Conservation (phyloP, 1,139 yeast species). For the Entelexis paramagnoliae region DNA sequence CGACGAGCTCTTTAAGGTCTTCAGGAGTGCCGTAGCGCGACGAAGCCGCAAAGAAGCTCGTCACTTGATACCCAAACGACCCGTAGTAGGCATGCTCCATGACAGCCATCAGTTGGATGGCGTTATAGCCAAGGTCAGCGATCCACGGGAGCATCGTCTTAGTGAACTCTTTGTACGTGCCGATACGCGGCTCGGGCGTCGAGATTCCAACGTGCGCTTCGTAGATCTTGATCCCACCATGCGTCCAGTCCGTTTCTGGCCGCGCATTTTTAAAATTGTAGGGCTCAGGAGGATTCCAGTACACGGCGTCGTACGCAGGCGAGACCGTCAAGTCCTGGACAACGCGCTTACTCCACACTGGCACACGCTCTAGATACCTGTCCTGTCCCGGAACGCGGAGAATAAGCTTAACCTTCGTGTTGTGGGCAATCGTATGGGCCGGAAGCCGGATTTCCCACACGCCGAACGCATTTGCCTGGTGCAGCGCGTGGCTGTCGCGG, state of each 20-base stretch:
- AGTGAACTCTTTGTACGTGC: constrained; percentile 79
- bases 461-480: constrained; percentile 45
- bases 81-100: constrained; percentile 99
- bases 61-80: constrained; percentile 91
- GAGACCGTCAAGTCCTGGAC: constrained; percentile 49
- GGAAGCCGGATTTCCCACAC: constrained; percentile 54
- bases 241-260: constrained; percentile 43
- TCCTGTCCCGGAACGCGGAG: constrained; percentile 53
- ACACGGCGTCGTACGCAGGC: constrained; percentile 70
- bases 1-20: constrained; percentile 79
- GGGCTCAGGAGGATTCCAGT: constrained; percentile 68
- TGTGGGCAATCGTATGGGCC: constrained; percentile 58
- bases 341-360: constrained; percentile 83
- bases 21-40: constrained; percentile 93
- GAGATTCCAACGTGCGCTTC: constrained; percentile 97
- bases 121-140: constrained; percentile 74
- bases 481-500: constrained; percentile 46
- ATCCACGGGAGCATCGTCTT: constrained; percentile 71
- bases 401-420: constrained; percentile 65
- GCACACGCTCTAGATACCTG: constrained; percentile 63
- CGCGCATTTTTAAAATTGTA: constrained; percentile 51
- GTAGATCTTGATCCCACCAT: constrained; percentile 63
- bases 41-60: constrained; percentile 80
- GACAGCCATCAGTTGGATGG: constrained; percentile 92
- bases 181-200: constrained; percentile 75